Evolutionary conservation across 805 yeast species (phyloP), one percentile per base, ranked within the genome.

Genomic region (Saccharomycopsis oosterbeekiorum): DNA sequence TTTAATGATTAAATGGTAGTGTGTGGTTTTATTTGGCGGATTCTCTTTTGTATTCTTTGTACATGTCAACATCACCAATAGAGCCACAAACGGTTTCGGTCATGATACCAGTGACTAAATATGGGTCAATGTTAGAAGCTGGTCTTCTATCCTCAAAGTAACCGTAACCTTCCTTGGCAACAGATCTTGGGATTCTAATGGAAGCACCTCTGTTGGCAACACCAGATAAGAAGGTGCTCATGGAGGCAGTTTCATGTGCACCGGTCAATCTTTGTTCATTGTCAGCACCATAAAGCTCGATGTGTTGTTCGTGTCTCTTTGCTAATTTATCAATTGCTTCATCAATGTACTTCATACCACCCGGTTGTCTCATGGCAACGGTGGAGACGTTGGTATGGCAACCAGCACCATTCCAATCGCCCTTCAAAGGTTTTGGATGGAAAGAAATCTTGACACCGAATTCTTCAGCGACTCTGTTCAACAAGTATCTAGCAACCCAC

Each of bases 361-460:
- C 99, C 74, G 89, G 88, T 51, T 73, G 75, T 83, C 99, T 91
- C 98, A 93, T 94, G 59, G 72, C 72, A 76, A 81, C 83, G 70
- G 99, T 94, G 57, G 97, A 92, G 65, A 94, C 98, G 77, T 94
- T 94, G 76, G 99, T 94, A 80, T 94, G 99, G 83, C 98, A 93
- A 72, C 99, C 99, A 75, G 99, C 98, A 82, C 99, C 99, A 76
- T 94, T 94, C 98, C 98, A 94, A 80, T 94, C 98, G 70, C 98
- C 98, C 81, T 87, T 83, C 76, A 94, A 84, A 69, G 99, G 99
- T 84, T 94, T 94, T 78, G 99, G 99, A 85, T 94, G 99, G 87
- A 92, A 87, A 55, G 97, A 90, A 70, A 94, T 93, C 87, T 91
- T 92, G 75, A 94, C 96, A 75, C 97, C 98, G 73, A 94, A 94